Base-by-base conservation (phyloP, 441 rosid genomes). In the Gossypium trilobum region DNA sequence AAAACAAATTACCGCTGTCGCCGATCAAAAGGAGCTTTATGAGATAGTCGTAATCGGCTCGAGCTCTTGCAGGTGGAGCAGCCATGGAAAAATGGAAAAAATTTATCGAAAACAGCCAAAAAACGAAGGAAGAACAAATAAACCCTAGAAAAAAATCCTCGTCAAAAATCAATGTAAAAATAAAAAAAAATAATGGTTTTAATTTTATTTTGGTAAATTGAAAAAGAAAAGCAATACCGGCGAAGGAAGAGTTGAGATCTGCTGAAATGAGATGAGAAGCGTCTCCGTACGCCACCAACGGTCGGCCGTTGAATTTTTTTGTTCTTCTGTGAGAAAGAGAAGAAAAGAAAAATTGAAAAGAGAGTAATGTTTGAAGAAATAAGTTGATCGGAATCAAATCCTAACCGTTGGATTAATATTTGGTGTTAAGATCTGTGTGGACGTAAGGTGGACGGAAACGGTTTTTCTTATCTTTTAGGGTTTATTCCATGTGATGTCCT, bases 31-130 rank as follows among this genome's bases (percentile, higher is more conserved):
- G 86, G 58, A 89, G 93, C 74, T 89, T 89, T 31, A 89, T 86
- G 68, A 89, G 91, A 82, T 82, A 89, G 79, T 89, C 91, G 72
- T 89, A 89, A 85, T 89, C 91, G 74, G 89, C 91, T 14, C 89
- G 86, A 75, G 91, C 88, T 85, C 91, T 86, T 73, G 91, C 85
- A 61, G 89, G 91, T 76, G 93, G 90, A 81, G 91, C 90, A 71
- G 91, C 90, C 93, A 89, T 89, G 17, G 74, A 48, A 69, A 48
- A 69, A 69, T 23, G 52, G 74, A 55, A 25, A 10, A 64, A 59
- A 65, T 39, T 51, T 73, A 66, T 25, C 70, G 46, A 62, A 71
- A 25, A 51, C 16, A 63, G 3, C 14, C 13, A 42, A 42, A 20
- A 62, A 3, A 4, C 2, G 7, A n/a, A 65, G 36, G 23, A 64